Evolutionary conservation across 116 monocot genomes (phyloP), one percentile per base, ranked within the genome.

Genomic region (Thalassia testudinum): DNA sequence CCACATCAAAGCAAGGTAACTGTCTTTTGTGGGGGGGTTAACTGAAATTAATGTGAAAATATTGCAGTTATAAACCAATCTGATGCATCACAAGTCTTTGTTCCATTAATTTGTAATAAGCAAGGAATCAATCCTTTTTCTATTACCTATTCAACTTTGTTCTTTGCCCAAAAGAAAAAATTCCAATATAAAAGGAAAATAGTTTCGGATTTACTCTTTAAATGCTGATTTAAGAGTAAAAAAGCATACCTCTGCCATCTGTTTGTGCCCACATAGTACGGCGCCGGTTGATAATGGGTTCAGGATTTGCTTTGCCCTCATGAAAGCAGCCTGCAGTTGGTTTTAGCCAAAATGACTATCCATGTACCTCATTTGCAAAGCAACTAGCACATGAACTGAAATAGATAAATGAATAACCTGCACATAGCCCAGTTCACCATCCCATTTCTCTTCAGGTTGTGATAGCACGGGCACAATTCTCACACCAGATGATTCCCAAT

Each of bases 201-300:
- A 34, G 30, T 34, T 34, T 34, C 30, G 3, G 30, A 34, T 3
- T 5, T 10, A 34, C 10, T 45, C 15, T 45, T 15, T 21, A 15
- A 21, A 12, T n/a, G n/a, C n/a, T n/a, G n/a, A n/a, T n/a, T n/a
- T n/a, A n/a, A n/a, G n/a, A n/a, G 13, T 48, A 49, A 14, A 56
- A 57, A 53, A 28, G 56, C 72, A 64, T 26, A 89, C 97, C 89
- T 97, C 89, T 61, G 77, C 52, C 97, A 89, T 89, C 55, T 79
- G 75, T 53, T 85, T 97, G 47, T 89, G 85, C 27, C 97, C 89
- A 67, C 97, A 97, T 0, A 97, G 77, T 29, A 97, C 85, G 21
- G 77, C 97, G 49, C 89, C 97, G 37, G 89, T 86, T 10, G 72
- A 85, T 42, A 60, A 77, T 52, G 85, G 72, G 52, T 82, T 69